Percentiles rank a stretch among this genome's conserved stretches.
Conservation (phyloP, 2,329 filamentous ascomycete species). For the Lasiodiplodia gonubiensis region DNA sequence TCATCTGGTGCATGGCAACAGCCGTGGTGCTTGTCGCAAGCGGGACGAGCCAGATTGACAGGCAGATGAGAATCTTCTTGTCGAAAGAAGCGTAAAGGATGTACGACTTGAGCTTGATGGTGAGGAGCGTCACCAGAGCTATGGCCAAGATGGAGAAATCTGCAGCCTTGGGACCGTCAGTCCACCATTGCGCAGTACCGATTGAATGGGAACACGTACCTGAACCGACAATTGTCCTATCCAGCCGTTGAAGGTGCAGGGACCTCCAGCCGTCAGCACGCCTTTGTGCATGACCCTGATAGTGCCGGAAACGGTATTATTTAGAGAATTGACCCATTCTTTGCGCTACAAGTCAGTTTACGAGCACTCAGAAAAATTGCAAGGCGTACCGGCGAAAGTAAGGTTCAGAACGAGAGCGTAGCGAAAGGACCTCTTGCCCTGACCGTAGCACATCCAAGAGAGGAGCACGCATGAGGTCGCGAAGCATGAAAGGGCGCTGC, state of each 20-base stretch:
- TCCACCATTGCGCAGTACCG: neutral
- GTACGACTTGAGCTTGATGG: slow-evolving; percentile 46
- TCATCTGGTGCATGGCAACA: slow-evolving; percentile 34
- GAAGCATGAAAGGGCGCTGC: slow-evolving; percentile 35
- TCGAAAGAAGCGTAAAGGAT: slow-evolving; percentile 40
- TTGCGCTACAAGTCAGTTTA: slow-evolving; percentile 34
- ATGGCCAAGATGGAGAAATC: slow-evolving; percentile 54
- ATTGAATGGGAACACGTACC: slow-evolving; percentile 33
- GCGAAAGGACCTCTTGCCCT: slow-evolving; percentile 34
- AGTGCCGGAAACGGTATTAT: slow-evolving; percentile 53
- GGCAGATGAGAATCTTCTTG: slow-evolving; percentile 45
- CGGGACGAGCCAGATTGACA: slow-evolving; percentile 50
- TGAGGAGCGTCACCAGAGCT: slow-evolving; percentile 51
- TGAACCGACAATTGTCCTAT: slow-evolving; percentile 55
- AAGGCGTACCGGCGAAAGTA: slow-evolving; percentile 34
- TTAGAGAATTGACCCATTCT: slow-evolving; percentile 52
- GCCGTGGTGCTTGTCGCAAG: slow-evolving; percentile 42
- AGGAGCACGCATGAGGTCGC: slow-evolving; percentile 33
- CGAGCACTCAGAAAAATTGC: neutral
- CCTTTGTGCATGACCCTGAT: slow-evolving; percentile 39
- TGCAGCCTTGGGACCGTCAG: slow-evolving; percentile 34
- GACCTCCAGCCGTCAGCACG: slow-evolving; percentile 39
- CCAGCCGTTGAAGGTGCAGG: slow-evolving; percentile 53
- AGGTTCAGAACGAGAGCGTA: slow-evolving; percentile 38
- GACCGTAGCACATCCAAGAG: slow-evolving; percentile 33